Evolutionary conservation across 2,329 filamentous ascomycete species (phyloP).

Genomic region (Colletotrichum lindemuthianum): DNA sequence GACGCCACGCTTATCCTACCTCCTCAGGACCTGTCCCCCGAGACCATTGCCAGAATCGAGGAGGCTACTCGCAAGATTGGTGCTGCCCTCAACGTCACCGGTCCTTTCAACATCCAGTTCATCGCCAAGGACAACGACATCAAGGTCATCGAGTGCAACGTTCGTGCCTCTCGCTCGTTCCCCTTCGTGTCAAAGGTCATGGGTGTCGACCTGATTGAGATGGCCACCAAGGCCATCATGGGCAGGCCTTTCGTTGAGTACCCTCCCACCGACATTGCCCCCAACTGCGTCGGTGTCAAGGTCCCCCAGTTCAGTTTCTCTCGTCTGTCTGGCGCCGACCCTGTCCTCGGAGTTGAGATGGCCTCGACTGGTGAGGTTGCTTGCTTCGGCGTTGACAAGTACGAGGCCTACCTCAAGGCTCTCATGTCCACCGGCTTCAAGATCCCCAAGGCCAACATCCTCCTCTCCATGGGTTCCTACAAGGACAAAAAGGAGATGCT

Average conservation of each 20-base stretch:
- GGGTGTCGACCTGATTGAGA: conserved; percentile 96
- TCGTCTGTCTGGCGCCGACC: conserved; percentile 92
- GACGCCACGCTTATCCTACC: conserved; percentile 96
- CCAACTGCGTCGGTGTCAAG: conserved; percentile 93
- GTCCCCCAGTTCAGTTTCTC: conserved; percentile 99
- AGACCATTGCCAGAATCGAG: conserved; percentile 90
- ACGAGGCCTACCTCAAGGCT: conserved; percentile 97
- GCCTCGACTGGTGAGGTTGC: conserved; percentile 98
- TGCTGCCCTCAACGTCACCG: conserved; percentile 92
- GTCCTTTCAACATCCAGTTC: conserved; percentile 99
- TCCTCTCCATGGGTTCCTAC: conserved; percentile 95
- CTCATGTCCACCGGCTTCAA: conserved; percentile 96
- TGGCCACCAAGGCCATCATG: conserved; percentile 98
- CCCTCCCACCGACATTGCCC: conserved; percentile 77
- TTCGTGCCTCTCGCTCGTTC: conserved; percentile 94
- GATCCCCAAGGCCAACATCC: conserved; percentile 92
- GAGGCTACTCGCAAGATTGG: conserved; percentile 97
- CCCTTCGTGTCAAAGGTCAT: conserved; percentile 99
- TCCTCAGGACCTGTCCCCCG: conserved; percentile 89
- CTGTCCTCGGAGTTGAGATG: conserved; percentile 98
- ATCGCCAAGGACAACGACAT: conserved; percentile 99
- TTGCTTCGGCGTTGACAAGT: conserved; percentile 94
- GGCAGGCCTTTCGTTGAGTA: conserved; percentile 84
- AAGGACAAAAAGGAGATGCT: conserved; percentile 99
- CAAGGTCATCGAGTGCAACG: conserved; percentile 99